Evolutionary conservation across 371 early-diverging fungal genomes (phyloP), one percentile per base, ranked within the genome.

Genomic region (Rhizopus delemar): DNA sequence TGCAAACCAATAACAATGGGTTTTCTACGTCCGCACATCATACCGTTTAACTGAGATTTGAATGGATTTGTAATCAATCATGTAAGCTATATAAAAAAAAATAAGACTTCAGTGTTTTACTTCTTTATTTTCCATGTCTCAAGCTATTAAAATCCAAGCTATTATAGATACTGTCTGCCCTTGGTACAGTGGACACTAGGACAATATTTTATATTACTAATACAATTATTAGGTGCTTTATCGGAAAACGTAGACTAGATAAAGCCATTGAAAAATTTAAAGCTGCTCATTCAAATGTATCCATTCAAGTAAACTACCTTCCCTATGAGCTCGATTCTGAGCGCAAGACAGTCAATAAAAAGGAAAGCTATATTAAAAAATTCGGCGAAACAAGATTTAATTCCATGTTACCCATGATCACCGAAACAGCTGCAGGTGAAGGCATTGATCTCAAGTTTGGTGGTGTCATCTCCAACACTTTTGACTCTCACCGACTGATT

Each of bases 401-500:
- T 1, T 65, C 69, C 9, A 84, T 90, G 57, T 55, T 71, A 3
- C 72, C 80, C 34, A 64, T 75, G 8, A 74, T 89, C 70, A 59
- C 79, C n/a, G 46, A 60, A n/a, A 69, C 81, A 0, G 92, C 73
- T n/a, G 48, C 68, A 41, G 76, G 65, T 32, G 86, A 82, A 36
- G 89, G 88, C 2, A 88, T 92, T 48, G 13, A 69, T 13, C 86
- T 90, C 53, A 55, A 60, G 4, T 85, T 84, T 57, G 82, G 75
- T 6, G 91, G 90, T 22, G 69, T 78, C 12, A 70, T 83, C 34
- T 82, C 83, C 45, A 90, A 86, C 61, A 86, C 86, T 0, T 51
- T 88, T 15, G 83, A 88, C 43, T 83, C 88, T 2, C 90, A 92
- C 46, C 87, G 90, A 0, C 66, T 92, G 29, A 73, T 89, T 45